Conservation (phyloP, 176 grass and related monocot species). For the Dactylis glomerata region DNA sequence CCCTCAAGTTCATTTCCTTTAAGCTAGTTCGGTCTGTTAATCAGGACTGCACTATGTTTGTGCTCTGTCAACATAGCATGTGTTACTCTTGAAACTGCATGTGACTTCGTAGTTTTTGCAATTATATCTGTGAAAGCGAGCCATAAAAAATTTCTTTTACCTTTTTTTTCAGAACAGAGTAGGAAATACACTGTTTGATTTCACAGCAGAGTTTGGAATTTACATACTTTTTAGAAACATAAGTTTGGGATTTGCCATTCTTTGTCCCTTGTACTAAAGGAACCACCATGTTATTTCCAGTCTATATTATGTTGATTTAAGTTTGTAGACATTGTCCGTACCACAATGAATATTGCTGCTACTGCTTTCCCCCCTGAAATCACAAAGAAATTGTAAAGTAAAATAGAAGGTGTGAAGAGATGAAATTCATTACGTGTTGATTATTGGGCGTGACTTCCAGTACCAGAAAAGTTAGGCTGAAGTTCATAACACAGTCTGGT, state of each 20-base stretch:
- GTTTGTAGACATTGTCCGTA: neutral
- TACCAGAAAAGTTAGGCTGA: neutral
- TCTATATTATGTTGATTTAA: neutral
- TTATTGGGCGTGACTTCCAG: neutral
- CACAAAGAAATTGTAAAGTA: neutral
- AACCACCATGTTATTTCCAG: neutral
- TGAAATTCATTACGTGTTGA: neutral
- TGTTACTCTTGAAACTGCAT: neutral
- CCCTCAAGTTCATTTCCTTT: slow-evolving; percentile 30
- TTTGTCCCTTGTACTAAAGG: neutral
- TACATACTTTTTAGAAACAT: neutral
- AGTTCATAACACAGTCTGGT: neutral
- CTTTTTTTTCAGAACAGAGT: neutral
- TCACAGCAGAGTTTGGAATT: neutral
- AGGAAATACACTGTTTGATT: slow-evolving; percentile 1
- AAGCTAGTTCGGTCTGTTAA: slow-evolving; percentile 2
- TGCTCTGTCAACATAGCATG: slow-evolving; percentile 5
- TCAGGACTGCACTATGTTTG: no score
- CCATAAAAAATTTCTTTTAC: neutral
- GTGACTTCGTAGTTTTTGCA: neutral
- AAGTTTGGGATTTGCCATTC: neutral
- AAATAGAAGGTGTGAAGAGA: neutral
- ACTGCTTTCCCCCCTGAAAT: neutral
- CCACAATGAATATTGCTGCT: neutral
- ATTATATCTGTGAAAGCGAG: neutral